A percentile compares a stretch with the other conserved stretches of the same genome.
Evolutionary conservation across 1,284 basidiomycete species (phyloP).

Genomic region (Cystobasidium slooffiae): DNA sequence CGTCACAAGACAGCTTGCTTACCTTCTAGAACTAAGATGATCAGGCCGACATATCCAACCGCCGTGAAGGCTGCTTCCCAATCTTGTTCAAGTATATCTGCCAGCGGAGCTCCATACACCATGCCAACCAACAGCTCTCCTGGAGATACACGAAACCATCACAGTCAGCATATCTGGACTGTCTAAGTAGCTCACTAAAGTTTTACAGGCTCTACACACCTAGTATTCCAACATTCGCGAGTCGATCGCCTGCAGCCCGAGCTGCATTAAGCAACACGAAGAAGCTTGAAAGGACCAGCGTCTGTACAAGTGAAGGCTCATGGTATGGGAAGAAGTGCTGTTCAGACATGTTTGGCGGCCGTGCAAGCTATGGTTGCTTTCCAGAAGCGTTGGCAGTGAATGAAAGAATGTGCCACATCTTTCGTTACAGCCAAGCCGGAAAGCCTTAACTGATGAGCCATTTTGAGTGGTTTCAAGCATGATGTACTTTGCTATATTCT

Average conservation of each 20-base stretch:
- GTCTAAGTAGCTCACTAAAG: background rate
- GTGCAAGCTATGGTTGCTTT: background rate
- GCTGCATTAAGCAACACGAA: constrained; percentile 58
- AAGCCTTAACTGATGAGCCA: no score
- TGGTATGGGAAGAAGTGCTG: constrained; percentile 49
- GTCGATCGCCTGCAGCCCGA: constrained; percentile 52
- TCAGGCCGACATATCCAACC: constrained; percentile 63
- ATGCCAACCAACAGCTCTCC: constrained; percentile 63
- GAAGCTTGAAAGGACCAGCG: constrained; percentile 57
- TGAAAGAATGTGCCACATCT: no score
- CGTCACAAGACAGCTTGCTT: constrained; percentile 48
- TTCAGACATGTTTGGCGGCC: background rate
- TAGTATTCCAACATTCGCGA: constrained; percentile 55
- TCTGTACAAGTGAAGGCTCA: constrained; percentile 54
- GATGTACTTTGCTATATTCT: no score
- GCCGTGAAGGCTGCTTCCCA: constrained; percentile 61
- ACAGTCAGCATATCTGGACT: constrained; percentile 42
- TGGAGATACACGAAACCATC: background rate
- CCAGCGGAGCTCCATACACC: constrained; percentile 62
- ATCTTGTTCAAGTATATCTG: constrained; percentile 57
- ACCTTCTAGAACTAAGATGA: constrained; percentile 65
- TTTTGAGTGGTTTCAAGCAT: no score
- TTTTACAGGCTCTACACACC: constrained; percentile 23
- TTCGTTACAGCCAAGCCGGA: no score
- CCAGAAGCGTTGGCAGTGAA: no score